Base-by-base conservation (phyloP, 257 asterid species). In the Petrea volubilis region DNA sequence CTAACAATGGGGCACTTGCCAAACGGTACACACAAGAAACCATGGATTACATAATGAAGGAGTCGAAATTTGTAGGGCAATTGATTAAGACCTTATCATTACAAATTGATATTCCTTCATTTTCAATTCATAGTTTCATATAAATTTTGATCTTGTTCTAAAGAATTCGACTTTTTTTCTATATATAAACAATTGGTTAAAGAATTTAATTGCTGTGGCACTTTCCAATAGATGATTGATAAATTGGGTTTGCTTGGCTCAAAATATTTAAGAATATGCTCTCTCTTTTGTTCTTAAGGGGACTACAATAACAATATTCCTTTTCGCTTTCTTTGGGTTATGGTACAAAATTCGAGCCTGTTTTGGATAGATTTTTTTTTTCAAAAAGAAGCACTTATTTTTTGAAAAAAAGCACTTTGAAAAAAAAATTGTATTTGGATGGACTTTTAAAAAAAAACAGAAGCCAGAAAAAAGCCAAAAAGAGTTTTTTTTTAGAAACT, bases 61-160 rank as follows among this genome's bases (percentile, higher is more conserved):
- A 14, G 9, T 12, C 28, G 14, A 59, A 27, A 9, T 59, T 59
- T 23, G 46, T 38, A 59, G 17, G 62, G 41, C 49, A 60, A 43
- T 47, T 66, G 47, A 31, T 17, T 23, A 15, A 10, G 44, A 33
- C 46, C 21, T 25, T 27, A 56, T 57, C 23, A 41, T 43, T 69
- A 25, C 21, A 29, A 13, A 58, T 7, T 61, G 62, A 72, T 40
- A 63, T 63, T 52, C 46, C 62, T 70, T 60, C 20, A 59, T 71
- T 50, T 34, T 23, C 43, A 71, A 62, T 60, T 60, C 27, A 60
- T 11, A 57, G 5, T 9, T 34, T 29, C n/a, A n/a, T n/a, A n/a
- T n/a, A n/a, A n/a, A n/a, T n/a, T n/a, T n/a, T n/a, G n/a, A n/a
- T n/a, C n/a, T n/a, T n/a, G n/a, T 40, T 44, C 24, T 57, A 28